Evolutionary conservation across 2,329 filamentous ascomycete genomes (phyloP), one percentile per base, ranked within the genome.

Genomic region (Catunica adiposa): DNA sequence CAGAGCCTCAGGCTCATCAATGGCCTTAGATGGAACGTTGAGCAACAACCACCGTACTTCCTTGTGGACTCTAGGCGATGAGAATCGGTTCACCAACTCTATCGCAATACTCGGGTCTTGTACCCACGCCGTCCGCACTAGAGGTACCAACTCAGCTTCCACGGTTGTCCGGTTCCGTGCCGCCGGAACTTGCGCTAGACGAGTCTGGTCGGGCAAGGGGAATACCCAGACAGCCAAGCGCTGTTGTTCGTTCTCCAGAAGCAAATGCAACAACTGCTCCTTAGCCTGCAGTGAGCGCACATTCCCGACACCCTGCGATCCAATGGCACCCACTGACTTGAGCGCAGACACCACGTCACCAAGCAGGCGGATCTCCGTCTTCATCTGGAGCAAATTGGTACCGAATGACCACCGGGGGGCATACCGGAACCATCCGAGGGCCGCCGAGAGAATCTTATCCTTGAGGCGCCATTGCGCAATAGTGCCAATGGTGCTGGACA

Each of bases 331-430:
- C 9, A 89, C 76, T 2, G 71, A 74, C 60, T 81, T 80, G 59
- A 98, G 69, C 14, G 82, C 78, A 9, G 70, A 66, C 51, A 83
- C 72, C 37, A 96, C 82, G 65, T 96, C 89, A 5, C 77, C 76
- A 40, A 97, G 76, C 17, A 95, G 72, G 61, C 84, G 84, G 34
- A 88, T 80, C 68, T 99, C 92, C 0, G 94, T 90, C 71, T 94
- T 97, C 53, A 97, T 74, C 66, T 98, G 92, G 15, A 98, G 71
- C 51, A 86, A 79, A 65, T 96, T 98, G 63, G 90, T 92, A 56
- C 92, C 92, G 68, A 92, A 97, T 0, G 92, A 94, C 90, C 92
- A 98, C 61, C 82, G 80, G 14, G 89, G 87, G 4, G 86, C 73
- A 61, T 82, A 79, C 40, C 76, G 79, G 68, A 98, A 99, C 94